Evolutionary conservation across 2,329 filamentous ascomycete genomes (phyloP), one percentile per base, ranked within the genome.

Genomic region (Dactylellina sp.): DNA sequence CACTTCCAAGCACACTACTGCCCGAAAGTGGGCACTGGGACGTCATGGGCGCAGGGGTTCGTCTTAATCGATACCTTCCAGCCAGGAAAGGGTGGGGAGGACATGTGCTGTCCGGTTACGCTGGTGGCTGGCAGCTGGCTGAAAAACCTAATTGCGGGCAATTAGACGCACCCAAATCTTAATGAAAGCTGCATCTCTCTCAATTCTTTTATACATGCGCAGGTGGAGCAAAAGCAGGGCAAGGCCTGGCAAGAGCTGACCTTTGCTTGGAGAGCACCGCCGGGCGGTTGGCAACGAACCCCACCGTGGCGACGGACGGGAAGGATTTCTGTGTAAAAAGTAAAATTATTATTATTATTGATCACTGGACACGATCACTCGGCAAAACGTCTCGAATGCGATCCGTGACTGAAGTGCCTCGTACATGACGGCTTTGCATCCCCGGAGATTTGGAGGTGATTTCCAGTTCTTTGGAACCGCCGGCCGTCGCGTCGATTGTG

Each of bases 91-190:
- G 55, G 68, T 72, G 68, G 68, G 40, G 68, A 64, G 53, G 42
- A 57, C 50, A 57, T 63, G 66, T 71, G 66, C 66, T 71, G 68
- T 72, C 68, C 39, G 68, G 68, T 72, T 72, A 72, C 68, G 68
- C 52, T 72, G 68, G 68, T 72, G 68, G 68, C 68, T 72, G 60
- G 60, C 68, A 64, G 68, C 64, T 6, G 32, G 32, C 6, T 7
- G 12, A 40, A 55, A 65, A 71, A 72, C 52, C 59, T 59, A 59
- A 56, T 64, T 71, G 57, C 52, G 57, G 57, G 59, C 66, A 64
- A 64, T 63, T 64, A 71, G 66, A 71, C 59, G 66, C 40, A 63
- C 60, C 62, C 53, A 68, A 68, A 66, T 66, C 52, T 66, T 59
- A 59, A n/a, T n/a, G n/a, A 50, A 24, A 32, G 28, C 28, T 59